A percentile compares a stretch with the other conserved stretches of the same genome.
Conservation (phyloP, 2,329 filamentous ascomycete genomes). For the Gaeumannomyces sp. region DNA sequence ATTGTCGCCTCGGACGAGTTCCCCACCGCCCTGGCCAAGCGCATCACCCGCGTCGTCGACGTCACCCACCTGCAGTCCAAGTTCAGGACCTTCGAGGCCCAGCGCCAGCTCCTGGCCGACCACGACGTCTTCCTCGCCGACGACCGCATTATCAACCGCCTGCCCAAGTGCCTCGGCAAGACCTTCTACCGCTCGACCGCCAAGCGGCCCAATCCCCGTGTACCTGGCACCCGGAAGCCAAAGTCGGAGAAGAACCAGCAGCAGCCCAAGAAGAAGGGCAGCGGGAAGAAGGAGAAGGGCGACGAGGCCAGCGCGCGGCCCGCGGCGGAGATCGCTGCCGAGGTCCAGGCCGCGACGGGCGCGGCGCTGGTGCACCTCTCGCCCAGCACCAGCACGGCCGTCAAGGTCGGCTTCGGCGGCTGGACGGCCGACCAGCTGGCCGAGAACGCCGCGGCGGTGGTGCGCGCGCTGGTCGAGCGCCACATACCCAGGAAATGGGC, state of each 20-base stretch:
- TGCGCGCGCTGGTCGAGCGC: constrained; percentile 64
- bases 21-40: constrained; percentile 57
- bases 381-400: constrained; percentile 70
- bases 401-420: constrained; percentile 70
- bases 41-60: constrained; percentile 73
- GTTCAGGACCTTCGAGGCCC: constrained; percentile 82
- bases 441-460: constrained; percentile 73
- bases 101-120: constrained; percentile 74
- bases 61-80: constrained; percentile 73
- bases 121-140: constrained; percentile 94
- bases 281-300: constrained; percentile 22
- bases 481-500: constrained; percentile 82
- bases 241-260: constrained; percentile 51
- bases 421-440: constrained; percentile 71
- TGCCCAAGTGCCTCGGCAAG: constrained; percentile 80
- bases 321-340: constrained; percentile 64
- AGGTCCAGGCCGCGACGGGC: constrained; percentile 71
- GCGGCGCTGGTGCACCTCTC: constrained; percentile 76
- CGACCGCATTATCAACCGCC: constrained; percentile 68
- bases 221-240: constrained; percentile 41
- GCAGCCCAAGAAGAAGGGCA: constrained; percentile 27
- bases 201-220: constrained; percentile 83
- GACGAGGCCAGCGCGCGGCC: constrained; percentile 39
- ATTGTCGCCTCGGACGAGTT: constrained; percentile 69
- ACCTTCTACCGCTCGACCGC: constrained; percentile 78